Base-by-base conservation (phyloP, 2,329 filamentous ascomycete genomes). In the Rhinocladiella similis region DNA sequence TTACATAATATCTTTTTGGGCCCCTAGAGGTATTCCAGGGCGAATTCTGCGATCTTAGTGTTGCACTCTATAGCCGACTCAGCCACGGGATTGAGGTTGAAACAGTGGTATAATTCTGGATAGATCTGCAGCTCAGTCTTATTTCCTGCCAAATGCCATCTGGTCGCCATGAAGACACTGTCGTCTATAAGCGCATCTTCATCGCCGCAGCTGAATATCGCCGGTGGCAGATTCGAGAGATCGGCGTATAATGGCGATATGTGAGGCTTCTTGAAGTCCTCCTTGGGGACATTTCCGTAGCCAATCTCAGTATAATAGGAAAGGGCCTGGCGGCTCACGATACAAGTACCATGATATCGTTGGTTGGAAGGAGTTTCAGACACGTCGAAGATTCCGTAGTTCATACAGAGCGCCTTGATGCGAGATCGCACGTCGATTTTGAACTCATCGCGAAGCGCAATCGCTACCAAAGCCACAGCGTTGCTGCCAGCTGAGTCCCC, bases 111-210 rank as follows among this genome's bases (percentile, higher is more conserved):
- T 7, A 14, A 7, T 14, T 36, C 50, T 10, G 50, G 50, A 9
- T 29, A 16, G 22, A 53, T 20, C 19, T 22, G 43, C 20, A 53
- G 9, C 22, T 45, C 16, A 9, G 50, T 38, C 19, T 46, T 41
- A 29, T 53, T 53, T 6, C 50, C 50, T 5, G 50, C 50, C n/a
- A 53, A 27, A 6, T 43, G 7, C 50, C 50, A 53, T 41, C 25
- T 43, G n/a, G n/a, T 4, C n/a, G 50, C 50, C 41, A 53, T 45
- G 14, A 53, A 22, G 27, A 53, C 27, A 25, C 20, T 53, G 50
- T 53, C 50, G 33, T 53, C 50, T 5, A 53, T 16, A 5, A 46
- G 20, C 10, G 38, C 14, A 22, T 53, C 50, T 27, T 29, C 36
- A 20, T 20, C 25, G 13, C 50, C 50, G 7, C 43, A 38, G 6